A percentile compares a stretch with the other conserved stretches of the same genome.
These are phyloP conservation scores for Grigorovia humatica DNA, from an alignment of 805 yeast genomes.

Conservation along the genomic window DNA sequence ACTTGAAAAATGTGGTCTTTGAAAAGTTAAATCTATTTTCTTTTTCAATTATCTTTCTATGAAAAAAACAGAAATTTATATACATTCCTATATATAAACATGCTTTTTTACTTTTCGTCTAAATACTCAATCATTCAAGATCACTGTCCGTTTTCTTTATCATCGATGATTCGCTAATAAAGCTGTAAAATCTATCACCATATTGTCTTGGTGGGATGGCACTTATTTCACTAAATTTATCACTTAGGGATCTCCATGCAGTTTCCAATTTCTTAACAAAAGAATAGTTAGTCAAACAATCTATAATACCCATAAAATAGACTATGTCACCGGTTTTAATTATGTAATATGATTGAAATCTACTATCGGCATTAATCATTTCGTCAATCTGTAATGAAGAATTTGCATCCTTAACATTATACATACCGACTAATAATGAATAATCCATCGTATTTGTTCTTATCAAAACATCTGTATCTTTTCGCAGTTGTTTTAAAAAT, in stretches of 20 bases:
- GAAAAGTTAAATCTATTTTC: too few species aligned
- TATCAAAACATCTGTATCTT: constrained; percentile 64
- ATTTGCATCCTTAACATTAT: constrained; percentile 50
- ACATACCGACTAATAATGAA: constrained; percentile 78
- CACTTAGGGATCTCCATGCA: constrained; percentile 69
- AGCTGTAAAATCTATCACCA: constrained; percentile 73
- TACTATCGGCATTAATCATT: constrained; percentile 34
- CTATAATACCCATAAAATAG: constrained; percentile 88
- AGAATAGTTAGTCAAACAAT: constrained; percentile 78
- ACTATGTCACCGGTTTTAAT: constrained; percentile 60
- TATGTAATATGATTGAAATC: constrained; percentile 32
- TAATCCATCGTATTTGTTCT: constrained; percentile 89
- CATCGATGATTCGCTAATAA: constrained; percentile 38
- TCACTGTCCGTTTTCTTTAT: constrained; percentile 1
- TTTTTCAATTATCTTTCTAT: too few species aligned
- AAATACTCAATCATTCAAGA: not conserved
- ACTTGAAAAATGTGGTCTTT: too few species aligned
- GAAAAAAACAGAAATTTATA: too few species aligned
- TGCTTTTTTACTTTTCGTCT: not conserved
- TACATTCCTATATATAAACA: too few species aligned
- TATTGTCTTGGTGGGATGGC: constrained; percentile 87
- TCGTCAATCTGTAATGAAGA: not conserved
- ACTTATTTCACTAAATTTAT: constrained; percentile 60
- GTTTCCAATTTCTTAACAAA: constrained; percentile 66
- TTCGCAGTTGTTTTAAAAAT: constrained; percentile 57